Evolutionary conservation across 1,284 basidiomycete species (phyloP).

Genomic region (Rhizoctonia solani): DNA sequence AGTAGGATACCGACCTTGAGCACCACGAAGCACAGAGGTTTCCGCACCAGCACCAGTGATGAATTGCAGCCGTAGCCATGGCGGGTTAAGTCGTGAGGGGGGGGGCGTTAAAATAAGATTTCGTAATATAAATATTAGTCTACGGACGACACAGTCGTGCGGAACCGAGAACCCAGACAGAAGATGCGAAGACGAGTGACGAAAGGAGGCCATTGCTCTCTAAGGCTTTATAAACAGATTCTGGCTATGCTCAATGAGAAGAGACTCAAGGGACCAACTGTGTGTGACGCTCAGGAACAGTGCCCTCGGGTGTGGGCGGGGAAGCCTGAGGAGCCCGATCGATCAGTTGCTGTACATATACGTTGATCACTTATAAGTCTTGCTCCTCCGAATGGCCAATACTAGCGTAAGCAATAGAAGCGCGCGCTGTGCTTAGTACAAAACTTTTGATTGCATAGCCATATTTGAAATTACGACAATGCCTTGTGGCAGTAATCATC

Average conservation of each 20-base stretch:
- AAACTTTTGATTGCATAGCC: not conserved
- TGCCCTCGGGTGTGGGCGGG: not conserved
- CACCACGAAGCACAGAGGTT: slow-evolving; percentile 31
- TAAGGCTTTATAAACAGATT: slow-evolving; percentile 8
- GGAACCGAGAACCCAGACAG: slow-evolving; percentile 8
- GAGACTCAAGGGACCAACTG: slow-evolving; percentile 7
- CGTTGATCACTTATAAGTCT: too few relatives aligned
- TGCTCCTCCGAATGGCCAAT: too few relatives aligned
- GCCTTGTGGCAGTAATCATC: too few relatives aligned
- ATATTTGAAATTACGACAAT: too few relatives aligned
- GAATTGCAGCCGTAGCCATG: slow-evolving; percentile 33
- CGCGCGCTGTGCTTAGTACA: not conserved
- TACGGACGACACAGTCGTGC: slow-evolving; percentile 13
- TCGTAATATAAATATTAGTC: not conserved
- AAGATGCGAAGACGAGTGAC: slow-evolving; percentile 21
- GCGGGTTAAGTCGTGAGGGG: not conserved
- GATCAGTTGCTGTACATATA: too few relatives aligned
- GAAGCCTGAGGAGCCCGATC: not conserved
- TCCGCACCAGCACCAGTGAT: slow-evolving; percentile 33
- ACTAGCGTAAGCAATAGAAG: not conserved
- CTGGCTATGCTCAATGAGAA: slow-evolving; percentile 1
- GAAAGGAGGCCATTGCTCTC: not conserved
- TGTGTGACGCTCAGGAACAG: not conserved
- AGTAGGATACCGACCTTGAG: slow-evolving; percentile 9
- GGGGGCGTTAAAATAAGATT: not conserved